These are phyloP conservation scores for Actinomucor elegans DNA, from an alignment of 371 early-diverging fungal genomes.

Conservation along the genomic window DNA sequence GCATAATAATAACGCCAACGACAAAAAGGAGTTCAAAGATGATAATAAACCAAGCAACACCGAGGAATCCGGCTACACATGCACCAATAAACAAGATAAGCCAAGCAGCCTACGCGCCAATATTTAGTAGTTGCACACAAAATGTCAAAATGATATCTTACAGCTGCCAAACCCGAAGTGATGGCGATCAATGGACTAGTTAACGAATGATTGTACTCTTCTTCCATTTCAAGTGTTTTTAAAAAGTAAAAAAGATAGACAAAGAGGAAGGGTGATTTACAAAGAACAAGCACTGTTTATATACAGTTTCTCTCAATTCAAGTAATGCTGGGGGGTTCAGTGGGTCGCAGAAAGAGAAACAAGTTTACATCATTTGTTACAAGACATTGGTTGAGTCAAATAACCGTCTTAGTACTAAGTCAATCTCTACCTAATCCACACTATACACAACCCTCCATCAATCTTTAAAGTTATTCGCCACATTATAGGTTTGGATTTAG, in stretches of 20 bases:
- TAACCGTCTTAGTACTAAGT: too few species aligned
- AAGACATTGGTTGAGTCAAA: too few species aligned
- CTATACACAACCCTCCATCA: too few species aligned
- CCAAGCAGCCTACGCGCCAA: conserved; percentile 57
- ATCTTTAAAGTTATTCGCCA: too few species aligned
- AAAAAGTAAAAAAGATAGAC: conserved; percentile 2
- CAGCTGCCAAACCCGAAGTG: conserved; percentile 11
- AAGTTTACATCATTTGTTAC: conserved; percentile 8
- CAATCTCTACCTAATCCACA: too few species aligned
- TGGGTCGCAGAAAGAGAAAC: conserved; percentile 5
- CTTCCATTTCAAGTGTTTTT: conserved; percentile 1
- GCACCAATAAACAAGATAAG: conserved; percentile 65
- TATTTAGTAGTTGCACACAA: neutral
- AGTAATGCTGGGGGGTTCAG: conserved; percentile 9
- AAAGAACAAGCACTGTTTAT: neutral
- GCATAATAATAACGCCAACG: conserved; percentile 37
- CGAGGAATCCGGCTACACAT: conserved; percentile 48
- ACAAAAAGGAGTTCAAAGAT: conserved; percentile 61
- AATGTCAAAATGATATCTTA: neutral
- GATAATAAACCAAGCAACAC: conserved; percentile 60
- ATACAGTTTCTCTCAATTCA: neutral
- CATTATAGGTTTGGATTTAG: too few species aligned
- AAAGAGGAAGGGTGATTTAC: neutral
- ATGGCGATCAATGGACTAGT: conserved; percentile 11
- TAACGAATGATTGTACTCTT: conserved; percentile 12